Evolutionary conservation across 2,329 filamentous ascomycete species (phyloP).

Genomic region (Diplodia sapinea): DNA sequence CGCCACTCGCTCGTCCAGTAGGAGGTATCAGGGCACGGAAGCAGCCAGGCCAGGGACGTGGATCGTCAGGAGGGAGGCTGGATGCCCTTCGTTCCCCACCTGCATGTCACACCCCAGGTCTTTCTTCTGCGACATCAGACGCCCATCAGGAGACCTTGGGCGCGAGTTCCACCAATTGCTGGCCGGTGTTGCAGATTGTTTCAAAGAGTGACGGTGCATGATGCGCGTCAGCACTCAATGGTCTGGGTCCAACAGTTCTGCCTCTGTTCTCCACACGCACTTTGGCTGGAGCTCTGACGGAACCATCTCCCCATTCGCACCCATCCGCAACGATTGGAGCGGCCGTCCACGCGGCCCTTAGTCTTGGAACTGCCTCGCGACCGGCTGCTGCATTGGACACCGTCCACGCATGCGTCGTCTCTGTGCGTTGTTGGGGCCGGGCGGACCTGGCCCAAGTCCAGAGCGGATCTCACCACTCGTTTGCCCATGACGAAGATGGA

Average conservation of each 20-base stretch:
- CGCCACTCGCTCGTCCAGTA: not conserved
- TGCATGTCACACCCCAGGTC: conserved; percentile 11
- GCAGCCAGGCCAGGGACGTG: not conserved
- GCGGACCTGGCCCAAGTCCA: too few species aligned
- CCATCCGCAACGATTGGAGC: not conserved
- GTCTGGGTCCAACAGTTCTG: too few species aligned
- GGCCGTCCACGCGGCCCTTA: not conserved
- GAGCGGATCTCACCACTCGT: too few species aligned
- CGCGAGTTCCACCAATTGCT: not conserved
- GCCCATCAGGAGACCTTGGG: conserved; percentile 19
- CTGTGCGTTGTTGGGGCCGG: too few species aligned
- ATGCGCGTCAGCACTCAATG: conserved; percentile 13
- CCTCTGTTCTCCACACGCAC: not conserved
- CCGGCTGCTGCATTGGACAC: not conserved
- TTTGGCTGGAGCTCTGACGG: not conserved
- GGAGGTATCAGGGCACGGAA: too few species aligned
- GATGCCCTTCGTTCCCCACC: conserved; percentile 10
- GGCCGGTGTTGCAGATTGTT: not conserved
- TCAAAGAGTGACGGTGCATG: not conserved
- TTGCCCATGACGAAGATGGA: too few species aligned
- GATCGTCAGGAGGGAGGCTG: too few species aligned
- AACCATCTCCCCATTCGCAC: not conserved
- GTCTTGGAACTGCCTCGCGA: not conserved
- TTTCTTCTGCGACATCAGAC: conserved; percentile 14
- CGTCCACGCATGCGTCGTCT: not conserved